Evolutionary conservation across 345 rosid genomes (phyloP), one percentile per base, ranked within the genome.

Genomic region (Reutealis trisperma): DNA sequence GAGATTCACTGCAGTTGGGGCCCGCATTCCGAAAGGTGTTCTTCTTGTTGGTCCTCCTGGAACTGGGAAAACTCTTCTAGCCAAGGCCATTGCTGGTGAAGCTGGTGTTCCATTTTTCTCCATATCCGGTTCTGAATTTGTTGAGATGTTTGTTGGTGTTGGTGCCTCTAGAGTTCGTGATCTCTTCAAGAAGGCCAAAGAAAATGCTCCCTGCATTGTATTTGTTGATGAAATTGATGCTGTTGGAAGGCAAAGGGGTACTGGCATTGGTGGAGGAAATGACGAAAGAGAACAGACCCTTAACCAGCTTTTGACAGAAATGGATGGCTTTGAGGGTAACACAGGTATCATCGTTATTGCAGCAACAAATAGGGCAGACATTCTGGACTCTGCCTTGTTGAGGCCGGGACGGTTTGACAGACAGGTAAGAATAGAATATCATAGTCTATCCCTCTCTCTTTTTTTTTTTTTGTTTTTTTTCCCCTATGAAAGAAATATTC

Each of bases 1-100:
- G 93, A 92, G 99, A 34, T 96, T 96, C 81, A 96, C 99, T 21
- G 98, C 99, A 0, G 87, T 96, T 49, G 98, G 99, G 63, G 99
- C 99, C 52, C 88, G 93, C 73, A 96, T 96, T 75, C 97, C 98
- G 4, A 96, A 93, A 82, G 99, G 99, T 82, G 99, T 96, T 74
- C 99, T 96, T 73, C 93, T 96, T 2, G 85, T 93, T 78, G 99
- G 99, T 74, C 99, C 99, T 68, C 99, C 99, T 19, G 98, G 99
- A 81, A 96, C 99, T 1, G 99, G 99, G n/a, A 96, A 96, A 83
- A 96, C 99, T 5, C 96, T 93, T 82, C 87, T 96, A 71, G 99
- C 99, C 66, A 96, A 96, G 85, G 99, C 99, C 58, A 96, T 96
- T 73, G 99, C 99, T 64, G 99, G 99, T 81, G 99, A 94, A 86